Conservation (phyloP, 139 green algal species). For the Dunaliella primolecta region DNA sequence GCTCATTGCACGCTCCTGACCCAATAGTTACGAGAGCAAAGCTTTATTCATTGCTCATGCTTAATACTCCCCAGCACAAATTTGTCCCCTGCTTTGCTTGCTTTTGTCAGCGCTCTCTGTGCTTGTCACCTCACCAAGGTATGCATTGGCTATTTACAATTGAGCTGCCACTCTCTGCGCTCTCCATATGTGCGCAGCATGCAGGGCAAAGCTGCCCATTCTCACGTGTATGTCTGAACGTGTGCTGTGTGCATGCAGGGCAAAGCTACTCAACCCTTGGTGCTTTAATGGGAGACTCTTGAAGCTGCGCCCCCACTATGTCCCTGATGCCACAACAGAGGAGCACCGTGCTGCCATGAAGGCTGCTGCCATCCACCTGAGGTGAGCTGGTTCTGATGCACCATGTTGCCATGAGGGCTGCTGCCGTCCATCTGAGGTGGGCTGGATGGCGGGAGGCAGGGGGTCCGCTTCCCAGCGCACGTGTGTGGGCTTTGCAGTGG, state of each 20-base stretch:
- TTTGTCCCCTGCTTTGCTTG: too few relatives aligned
- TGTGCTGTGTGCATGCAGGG: neutral
- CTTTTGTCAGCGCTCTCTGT: too few relatives aligned
- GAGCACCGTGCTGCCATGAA: neutral
- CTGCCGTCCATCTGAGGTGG: neutral
- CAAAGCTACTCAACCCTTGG: conserved; percentile 29
- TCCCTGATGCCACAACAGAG: neutral
- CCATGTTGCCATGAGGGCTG: neutral
- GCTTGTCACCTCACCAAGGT: too few relatives aligned
- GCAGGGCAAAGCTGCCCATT: neutral
- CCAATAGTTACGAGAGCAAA: too few relatives aligned
- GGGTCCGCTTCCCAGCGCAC: neutral
- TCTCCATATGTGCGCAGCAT: too few relatives aligned
- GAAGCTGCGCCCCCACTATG: conserved; percentile 29
- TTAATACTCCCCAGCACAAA: too few relatives aligned
- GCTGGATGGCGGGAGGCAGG: neutral
- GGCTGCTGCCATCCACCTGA: neutral
- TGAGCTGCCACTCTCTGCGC: too few relatives aligned
- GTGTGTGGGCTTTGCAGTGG: too few relatives aligned
- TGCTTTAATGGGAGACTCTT: conserved; percentile 32
- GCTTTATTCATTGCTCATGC: too few relatives aligned
- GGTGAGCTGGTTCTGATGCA: neutral
- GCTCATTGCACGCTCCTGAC: too few relatives aligned
- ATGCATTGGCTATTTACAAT: too few relatives aligned
- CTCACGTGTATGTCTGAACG: neutral